Evolutionary conservation across 768 basidiomycete species (phyloP).

Genomic region (Hygrophorus russula): DNA sequence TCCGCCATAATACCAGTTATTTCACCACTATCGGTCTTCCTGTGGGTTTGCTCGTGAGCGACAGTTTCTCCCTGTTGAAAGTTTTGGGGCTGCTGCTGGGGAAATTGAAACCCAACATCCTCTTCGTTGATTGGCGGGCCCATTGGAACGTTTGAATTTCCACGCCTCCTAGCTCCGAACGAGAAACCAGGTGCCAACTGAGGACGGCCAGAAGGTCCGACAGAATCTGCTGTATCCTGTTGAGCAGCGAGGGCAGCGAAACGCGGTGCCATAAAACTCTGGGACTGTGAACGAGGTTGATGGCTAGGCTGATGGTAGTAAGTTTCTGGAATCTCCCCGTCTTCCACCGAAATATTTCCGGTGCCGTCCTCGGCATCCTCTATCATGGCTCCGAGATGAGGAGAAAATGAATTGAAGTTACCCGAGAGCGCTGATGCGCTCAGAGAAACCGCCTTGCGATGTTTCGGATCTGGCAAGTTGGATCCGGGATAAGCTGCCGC

Average conservation of each 20-base stretch:
- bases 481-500: slow-evolving; percentile 42
- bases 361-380: slow-evolving; percentile 66
- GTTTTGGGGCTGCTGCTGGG: slow-evolving; percentile 35
- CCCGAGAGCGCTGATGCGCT: slow-evolving; percentile 47
- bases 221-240: slow-evolving; percentile 50
- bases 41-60: slow-evolving; percentile 28
- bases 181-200: slow-evolving; percentile 88
- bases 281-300: slow-evolving; percentile 66
- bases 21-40: slow-evolving; percentile 61
- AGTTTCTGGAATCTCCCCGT: slow-evolving; percentile 67
- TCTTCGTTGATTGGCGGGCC: slow-evolving; percentile 75
- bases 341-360: slow-evolving; percentile 40
- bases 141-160: slow-evolving; percentile 31
- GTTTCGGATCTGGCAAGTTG: slow-evolving; percentile 43
- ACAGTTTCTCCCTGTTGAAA: slow-evolving; percentile 14
- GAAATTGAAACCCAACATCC: slow-evolving; percentile 74
- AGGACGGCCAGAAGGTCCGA: slow-evolving; percentile 72
- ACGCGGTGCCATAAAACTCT: slow-evolving; percentile 81
- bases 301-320: slow-evolving; percentile 42
- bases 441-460: slow-evolving; percentile 75
- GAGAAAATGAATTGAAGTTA: slow-evolving; percentile 62
- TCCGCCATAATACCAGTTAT: slow-evolving; percentile 90
- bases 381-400: slow-evolving; percentile 74
- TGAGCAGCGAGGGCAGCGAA: slow-evolving; percentile 74
- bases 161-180: slow-evolving; percentile 65